These are phyloP conservation scores for Russula sp. DNA, from an alignment of 768 basidiomycete genomes.

Conservation along the genomic window DNA sequence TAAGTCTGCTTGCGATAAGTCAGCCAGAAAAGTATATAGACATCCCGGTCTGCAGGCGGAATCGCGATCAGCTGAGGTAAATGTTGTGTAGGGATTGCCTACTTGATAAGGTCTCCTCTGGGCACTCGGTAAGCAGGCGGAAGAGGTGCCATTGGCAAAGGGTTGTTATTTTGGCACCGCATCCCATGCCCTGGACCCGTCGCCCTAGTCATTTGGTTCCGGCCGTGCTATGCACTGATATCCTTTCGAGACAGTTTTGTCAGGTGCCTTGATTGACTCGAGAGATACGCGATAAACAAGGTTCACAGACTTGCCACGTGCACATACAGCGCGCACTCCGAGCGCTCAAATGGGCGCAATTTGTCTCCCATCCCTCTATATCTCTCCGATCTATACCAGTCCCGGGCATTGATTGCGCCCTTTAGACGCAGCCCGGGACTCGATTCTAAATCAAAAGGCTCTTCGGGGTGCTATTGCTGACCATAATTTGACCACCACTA, in stretches of 20 bases:
- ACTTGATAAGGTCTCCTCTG: too few relatives aligned
- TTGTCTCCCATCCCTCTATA: not conserved
- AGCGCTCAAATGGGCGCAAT: not conserved
- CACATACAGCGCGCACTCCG: slow-evolving; percentile 1
- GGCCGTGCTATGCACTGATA: not conserved
- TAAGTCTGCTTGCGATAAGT: not conserved
- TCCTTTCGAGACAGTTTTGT: not conserved
- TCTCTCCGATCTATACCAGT: not conserved
- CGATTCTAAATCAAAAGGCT: not conserved
- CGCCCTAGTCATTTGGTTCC: not conserved
- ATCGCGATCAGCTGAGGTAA: not conserved
- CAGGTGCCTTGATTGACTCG: not conserved
- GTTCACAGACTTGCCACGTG: not conserved
- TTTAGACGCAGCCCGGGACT: not conserved
- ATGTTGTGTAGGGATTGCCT: too few relatives aligned
- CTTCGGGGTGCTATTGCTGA: not conserved
- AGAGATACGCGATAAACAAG: not conserved
- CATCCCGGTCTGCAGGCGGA: not conserved
- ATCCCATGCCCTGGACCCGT: too few relatives aligned
- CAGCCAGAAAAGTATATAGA: not conserved
- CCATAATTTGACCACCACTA: not conserved
- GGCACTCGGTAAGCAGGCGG: not conserved
- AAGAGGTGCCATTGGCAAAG: too few relatives aligned
- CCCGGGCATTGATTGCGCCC: not conserved
- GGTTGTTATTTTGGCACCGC: too few relatives aligned